phyloP scores from a whole-genome alignment of 768 basidiomycete genomes.

The Leucogyrophana mollusca region DNA sequence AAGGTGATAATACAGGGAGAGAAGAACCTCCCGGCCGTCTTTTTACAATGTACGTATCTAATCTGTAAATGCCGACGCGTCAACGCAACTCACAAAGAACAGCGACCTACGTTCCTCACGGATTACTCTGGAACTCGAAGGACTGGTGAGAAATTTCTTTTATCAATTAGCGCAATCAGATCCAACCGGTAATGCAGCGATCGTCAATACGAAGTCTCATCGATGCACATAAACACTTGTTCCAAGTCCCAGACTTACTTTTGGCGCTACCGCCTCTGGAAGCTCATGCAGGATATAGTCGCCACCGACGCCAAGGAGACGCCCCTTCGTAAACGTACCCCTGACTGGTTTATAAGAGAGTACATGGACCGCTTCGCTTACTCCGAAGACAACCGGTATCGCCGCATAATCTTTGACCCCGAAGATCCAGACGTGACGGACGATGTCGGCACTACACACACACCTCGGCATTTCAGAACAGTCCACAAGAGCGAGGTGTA shows the following conservation, averaged over 20 bases:
- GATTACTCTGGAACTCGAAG: constrained; percentile 30
- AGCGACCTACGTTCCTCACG: constrained; percentile 30
- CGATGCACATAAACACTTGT: constrained; percentile 46
- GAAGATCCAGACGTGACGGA: constrained; percentile 30
- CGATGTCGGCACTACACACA: constrained; percentile 19
- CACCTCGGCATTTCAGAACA: constrained; percentile 43
- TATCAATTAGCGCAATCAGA: background rate
- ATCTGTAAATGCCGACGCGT: background rate
- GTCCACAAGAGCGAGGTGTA: constrained; percentile 52
- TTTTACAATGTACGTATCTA: constrained; percentile 34
- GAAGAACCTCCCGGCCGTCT: constrained; percentile 39
- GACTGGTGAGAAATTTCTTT: constrained; percentile 20
- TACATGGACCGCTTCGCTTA: constrained; percentile 36
- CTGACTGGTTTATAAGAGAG: constrained; percentile 47
- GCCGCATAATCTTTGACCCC: constrained; percentile 35
- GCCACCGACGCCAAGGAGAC: constrained; percentile 30
- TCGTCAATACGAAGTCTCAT: constrained; percentile 43
- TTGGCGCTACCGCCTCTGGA: constrained; percentile 47
- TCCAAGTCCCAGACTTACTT: constrained; percentile 47
- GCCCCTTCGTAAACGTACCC: constrained; percentile 37
- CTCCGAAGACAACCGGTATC: constrained; percentile 22
- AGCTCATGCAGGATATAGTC: constrained; percentile 45
- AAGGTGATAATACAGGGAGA: constrained; percentile 41
- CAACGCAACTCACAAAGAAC: background rate
- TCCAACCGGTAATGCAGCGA: constrained; percentile 25